Percentiles rank a stretch among this genome's conserved stretches.
Conservation (phyloP, 164 flowering plant genomes). For the Vitis rotundifolia region DNA sequence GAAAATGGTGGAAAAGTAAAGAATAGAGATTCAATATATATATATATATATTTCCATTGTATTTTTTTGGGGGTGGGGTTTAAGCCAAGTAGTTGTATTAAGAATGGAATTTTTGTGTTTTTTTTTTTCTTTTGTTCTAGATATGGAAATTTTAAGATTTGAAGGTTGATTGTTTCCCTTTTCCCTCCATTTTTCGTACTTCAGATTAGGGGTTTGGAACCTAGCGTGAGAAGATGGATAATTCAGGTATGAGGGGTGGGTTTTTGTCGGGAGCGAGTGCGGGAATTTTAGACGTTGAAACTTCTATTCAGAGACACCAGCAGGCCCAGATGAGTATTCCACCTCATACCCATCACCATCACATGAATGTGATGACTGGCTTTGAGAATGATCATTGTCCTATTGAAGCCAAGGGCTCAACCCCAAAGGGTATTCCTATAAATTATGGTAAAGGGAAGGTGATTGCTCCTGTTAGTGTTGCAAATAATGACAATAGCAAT, state of each 20-base stretch:
- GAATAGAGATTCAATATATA: too few species aligned
- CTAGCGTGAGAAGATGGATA: conserved; percentile 34
- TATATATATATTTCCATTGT: too few species aligned
- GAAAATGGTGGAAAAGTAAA: conserved; percentile 5
- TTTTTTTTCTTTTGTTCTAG: background rate
- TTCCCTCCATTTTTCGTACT: background rate
- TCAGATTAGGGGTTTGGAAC: background rate
- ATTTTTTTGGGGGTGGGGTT: background rate
- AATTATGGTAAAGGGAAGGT: conserved; percentile 41
- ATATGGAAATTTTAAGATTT: background rate
- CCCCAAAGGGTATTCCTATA: conserved; percentile 20
- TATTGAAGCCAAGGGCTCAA: conserved; percentile 22
- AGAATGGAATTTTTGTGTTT: background rate
- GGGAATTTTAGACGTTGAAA: conserved; percentile 43
- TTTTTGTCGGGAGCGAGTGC: conserved; percentile 40
- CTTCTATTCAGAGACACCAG: conserved; percentile 35
- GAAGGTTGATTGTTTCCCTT: background rate
- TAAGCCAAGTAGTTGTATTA: too few species aligned
- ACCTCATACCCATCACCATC: conserved; percentile 25
- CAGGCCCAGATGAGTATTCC: conserved; percentile 26
- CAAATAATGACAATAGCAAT: conserved; percentile 17
- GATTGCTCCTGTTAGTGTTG: conserved; percentile 1
- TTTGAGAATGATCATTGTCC: conserved; percentile 31
- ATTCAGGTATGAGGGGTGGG: conserved; percentile 39
- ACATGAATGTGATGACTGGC: conserved; percentile 25